Base-by-base conservation (phyloP, 176 grass and related monocot species). In the Carex scoparia region DNA sequence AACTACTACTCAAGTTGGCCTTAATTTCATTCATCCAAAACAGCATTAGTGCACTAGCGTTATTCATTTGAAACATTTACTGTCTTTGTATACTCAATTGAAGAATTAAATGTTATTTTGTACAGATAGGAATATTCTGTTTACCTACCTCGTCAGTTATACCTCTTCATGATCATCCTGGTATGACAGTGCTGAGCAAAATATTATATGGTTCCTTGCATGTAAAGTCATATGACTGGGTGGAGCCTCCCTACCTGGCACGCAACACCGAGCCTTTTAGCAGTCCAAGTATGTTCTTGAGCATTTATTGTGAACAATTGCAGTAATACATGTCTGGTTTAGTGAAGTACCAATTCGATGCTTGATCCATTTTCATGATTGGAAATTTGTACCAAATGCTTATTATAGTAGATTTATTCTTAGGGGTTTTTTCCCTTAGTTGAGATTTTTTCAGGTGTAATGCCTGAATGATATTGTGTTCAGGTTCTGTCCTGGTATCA, bases 111-210 rank as follows among this genome's bases (percentile, higher is more conserved):
- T 73, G 42, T 59, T 86, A 14, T 89, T 37, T 98, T 89, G 60
- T 78, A 51, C 89, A 98, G 95, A 92, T 98, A 85, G 91, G 88
- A 81, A 92, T 98, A 90, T 98, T 98, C 84, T 98, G 93, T 80
- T 89, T 98, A 53, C 95, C 95, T 32, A 98, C 93, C 38, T 95
- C 95, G 40, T 89, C 95, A 0, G 85, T 93, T 9, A 98, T 98
- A 87, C 95, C 95, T 85, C 91, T 95, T 14, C 95, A 98, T 89
- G 93, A 95, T 54, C 95, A 98, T 88, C 95, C 93, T 35, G 92
- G 88, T 81, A 98, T 98, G 93, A 98, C 91, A 65, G 95, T 98
- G 13, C 73, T 98, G 77, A 98, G 95, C 85, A 98, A 98, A 91
- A 88, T 98, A 11, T 80, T 98, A 27, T 95, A 92, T 90, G 95